Percentiles rank a stretch among this genome's conserved stretches.
These are phyloP conservation scores for Pseudovirgaria hyperparasitica DNA, from an alignment of 2,329 filamentous ascomycete species.

Conservation along the genomic window DNA sequence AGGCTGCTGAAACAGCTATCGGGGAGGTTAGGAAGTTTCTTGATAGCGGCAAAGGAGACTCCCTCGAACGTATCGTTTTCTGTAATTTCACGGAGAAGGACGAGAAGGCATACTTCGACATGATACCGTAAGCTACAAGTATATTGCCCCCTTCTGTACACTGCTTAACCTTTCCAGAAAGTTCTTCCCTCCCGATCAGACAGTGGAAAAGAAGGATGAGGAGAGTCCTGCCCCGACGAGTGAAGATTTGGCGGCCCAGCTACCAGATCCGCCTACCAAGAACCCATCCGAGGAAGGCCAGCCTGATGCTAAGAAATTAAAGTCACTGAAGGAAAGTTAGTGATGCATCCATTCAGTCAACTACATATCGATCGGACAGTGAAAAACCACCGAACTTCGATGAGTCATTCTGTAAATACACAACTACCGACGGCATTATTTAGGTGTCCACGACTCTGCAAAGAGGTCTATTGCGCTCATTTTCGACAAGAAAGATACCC, in stretches of 20 bases:
- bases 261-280: slow-evolving; percentile 36
- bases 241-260: slow-evolving; percentile 25
- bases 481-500: no score
- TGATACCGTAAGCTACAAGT: slow-evolving; percentile 55
- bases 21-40: slow-evolving; percentile 45
- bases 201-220: slow-evolving; percentile 6
- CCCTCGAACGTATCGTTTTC: slow-evolving; percentile 66
- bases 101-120: slow-evolving; percentile 54
- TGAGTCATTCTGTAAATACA: no score
- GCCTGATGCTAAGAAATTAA: slow-evolving; percentile 36
- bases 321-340: no score
- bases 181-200: slow-evolving; percentile 20
- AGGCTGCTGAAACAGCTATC: slow-evolving; percentile 62
- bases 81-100: slow-evolving; percentile 75
- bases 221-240: slow-evolving; percentile 18
- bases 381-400: no score
- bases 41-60: slow-evolving; percentile 30
- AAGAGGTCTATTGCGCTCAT: no score
- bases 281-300: slow-evolving; percentile 32
- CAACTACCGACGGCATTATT: no score
- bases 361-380: no score
- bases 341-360: no score
- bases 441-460: no score
- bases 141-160: slow-evolving; percentile 4
- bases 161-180: slow-evolving; percentile 10